These are phyloP conservation scores for Trypanosoma melophagium DNA, from an alignment of 208 protist genomes.

Conservation along the genomic window DNA sequence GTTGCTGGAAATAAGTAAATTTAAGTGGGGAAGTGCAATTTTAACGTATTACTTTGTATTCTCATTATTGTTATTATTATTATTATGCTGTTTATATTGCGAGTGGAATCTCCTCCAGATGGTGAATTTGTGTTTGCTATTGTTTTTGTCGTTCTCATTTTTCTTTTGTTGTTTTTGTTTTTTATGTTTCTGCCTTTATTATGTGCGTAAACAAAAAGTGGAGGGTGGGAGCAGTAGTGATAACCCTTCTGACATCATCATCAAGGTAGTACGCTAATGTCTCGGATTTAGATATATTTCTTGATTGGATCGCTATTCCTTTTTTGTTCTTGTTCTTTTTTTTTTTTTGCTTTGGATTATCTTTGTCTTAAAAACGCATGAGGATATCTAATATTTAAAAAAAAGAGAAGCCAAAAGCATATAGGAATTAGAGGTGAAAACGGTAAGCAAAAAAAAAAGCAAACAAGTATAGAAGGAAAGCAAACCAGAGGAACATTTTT, in stretches of 20 bases:
- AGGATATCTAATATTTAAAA: slow-evolving; percentile 2
- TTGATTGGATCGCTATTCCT: no score
- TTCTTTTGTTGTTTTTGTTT: neutral
- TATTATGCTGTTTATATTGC: neutral
- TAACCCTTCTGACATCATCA: no score
- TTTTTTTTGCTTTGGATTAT: slow-evolving; percentile 10
- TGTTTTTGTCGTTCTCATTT: no score
- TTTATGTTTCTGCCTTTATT: neutral
- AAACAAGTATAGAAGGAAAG: neutral
- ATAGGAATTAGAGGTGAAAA: slow-evolving; percentile 5
- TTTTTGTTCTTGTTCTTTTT: slow-evolving; percentile 13
- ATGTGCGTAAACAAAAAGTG: no score
- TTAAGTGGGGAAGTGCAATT: no score
- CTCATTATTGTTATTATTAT: slow-evolving; percentile 1
- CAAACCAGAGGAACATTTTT: neutral
- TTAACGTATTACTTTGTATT: neutral
- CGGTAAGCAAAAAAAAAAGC: slow-evolving; percentile 20
- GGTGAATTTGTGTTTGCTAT: no score
- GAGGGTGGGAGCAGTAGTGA: no score
- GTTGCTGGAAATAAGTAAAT: no score
- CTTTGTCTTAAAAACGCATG: neutral
- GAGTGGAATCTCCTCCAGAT: no score
- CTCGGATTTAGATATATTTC: no score
- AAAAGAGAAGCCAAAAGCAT: neutral
- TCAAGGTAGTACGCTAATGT: no score